Evolutionary conservation across 139 green algal genomes (phyloP).

Genomic region (Chlamydomonas incerta): DNA sequence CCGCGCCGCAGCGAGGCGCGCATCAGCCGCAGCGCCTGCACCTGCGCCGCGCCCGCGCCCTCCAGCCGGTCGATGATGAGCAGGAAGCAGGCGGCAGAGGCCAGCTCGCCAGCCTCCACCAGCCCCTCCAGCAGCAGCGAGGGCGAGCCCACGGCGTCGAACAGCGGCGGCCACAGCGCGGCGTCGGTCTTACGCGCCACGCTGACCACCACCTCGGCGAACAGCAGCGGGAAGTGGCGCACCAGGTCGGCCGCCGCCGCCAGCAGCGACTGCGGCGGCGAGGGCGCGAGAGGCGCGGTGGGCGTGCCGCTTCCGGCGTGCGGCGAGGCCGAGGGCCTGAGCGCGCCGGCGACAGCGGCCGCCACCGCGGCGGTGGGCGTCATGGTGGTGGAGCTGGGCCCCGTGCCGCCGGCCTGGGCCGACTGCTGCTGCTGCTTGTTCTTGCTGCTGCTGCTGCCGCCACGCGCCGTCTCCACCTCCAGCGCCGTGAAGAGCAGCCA

Average conservation of each 20-base stretch:
- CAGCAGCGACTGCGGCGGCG: conserved; percentile 68
- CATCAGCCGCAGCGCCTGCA: conserved; percentile 74
- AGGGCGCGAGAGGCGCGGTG: not conserved
- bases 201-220: conserved; percentile 88
- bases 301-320: no score
- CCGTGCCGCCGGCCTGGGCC: not conserved
- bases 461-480: conserved; percentile 72
- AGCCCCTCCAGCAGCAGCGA: conserved; percentile 73
- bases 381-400: not conserved
- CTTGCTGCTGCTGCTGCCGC: not conserved
- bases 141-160: conserved; percentile 85
- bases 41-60: conserved; percentile 65
- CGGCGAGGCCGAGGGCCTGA: no score
- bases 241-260: conserved; percentile 80
- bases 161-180: conserved; percentile 92
- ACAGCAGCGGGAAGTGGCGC: conserved; percentile 62
- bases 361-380: no score
- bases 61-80: conserved; percentile 86
- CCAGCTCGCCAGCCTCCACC: conserved; percentile 68
- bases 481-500: conserved; percentile 97
- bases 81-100: conserved; percentile 79
- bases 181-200: conserved; percentile 97
- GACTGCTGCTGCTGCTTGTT: not conserved
- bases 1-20: conserved; percentile 62
- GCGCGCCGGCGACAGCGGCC: no score